phyloP scores from a whole-genome alignment of 331 rosid species.

The Cucumis variabilis region DNA sequence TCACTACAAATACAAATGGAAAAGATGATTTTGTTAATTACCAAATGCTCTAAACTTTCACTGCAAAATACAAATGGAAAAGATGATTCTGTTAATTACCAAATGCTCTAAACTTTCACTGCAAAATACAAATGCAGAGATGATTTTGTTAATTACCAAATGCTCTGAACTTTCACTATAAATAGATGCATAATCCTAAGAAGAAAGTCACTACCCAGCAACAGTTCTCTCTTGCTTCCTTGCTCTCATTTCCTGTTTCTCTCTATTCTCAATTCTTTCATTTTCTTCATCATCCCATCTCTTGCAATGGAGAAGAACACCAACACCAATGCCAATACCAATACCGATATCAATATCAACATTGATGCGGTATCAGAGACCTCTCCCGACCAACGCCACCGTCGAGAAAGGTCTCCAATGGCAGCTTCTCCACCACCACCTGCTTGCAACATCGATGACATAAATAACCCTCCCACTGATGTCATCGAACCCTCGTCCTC shows the following conservation, averaged over 20 bases:
- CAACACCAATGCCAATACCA: not conserved
- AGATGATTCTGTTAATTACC: no score
- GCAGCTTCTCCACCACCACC: not conserved
- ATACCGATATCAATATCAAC: not conserved
- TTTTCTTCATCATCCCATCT: no score
- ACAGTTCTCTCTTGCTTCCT: not conserved
- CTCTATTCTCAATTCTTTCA: constrained; percentile 13
- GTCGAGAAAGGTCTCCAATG: not conserved
- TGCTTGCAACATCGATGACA: not conserved
- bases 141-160: not conserved
- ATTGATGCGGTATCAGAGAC: not conserved
- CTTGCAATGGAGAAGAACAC: constrained; percentile 22
- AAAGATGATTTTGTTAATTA: no score
- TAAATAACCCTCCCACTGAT: not conserved
- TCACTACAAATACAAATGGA: no score
- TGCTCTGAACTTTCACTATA: not conserved
- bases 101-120: no score
- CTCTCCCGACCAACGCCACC: not conserved
- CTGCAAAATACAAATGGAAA: no score
- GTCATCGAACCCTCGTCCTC: not conserved
- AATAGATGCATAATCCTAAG: constrained; percentile 12
- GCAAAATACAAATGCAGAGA: no score
- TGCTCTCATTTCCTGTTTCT: not conserved
- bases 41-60: no score
- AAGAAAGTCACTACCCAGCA: not conserved